Base-by-base conservation (phyloP, 2,329 filamentous ascomycete genomes). In the Trematosphaeria pertusa region DNA sequence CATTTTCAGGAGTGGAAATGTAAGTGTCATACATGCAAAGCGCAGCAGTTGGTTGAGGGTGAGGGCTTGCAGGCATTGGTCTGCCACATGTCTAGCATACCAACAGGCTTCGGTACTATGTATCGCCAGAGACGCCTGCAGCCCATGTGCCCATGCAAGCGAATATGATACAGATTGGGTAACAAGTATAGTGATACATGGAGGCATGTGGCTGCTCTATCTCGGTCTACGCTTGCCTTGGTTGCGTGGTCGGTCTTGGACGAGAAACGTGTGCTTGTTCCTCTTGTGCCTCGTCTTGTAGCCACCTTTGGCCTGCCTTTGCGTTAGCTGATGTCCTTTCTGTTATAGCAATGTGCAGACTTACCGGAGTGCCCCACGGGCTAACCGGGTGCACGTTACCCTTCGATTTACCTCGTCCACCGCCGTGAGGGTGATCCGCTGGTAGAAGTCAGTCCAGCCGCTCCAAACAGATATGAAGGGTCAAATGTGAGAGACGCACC, bases 331-430 rank as follows among this genome's bases (percentile, higher is more conserved):
- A 18, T 40, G 20, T n/a, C 31, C 9, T 17, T 10, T 17, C 26
- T 35, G 15, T 26, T 26, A 46, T 17, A n/a, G 5, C 21, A 30
- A 81, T 85, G 31, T 43, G 10, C 38, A 58, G 43, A 84, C 90
- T 78, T 87, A 95, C 91, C 69, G 91, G 93, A 70, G 86, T 87
- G 71, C 95, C 94, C 94, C 95, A 99, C 48, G 94, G 94, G 76
- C 91, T 96, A 63, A 94, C 91, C 24, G 95, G 94, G 70, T 96
- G 82, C 52, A 92, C 86, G 71, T 97, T 96, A 85, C 94, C 91
- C 89, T 99, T 99, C 47, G 91, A 97, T 79, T 99, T 99, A 79
- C 94, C 94, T 81, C 95, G 86, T 75, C 94, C 94, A 88, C 94
- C 94, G 83, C 94, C 94, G 74, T 99, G 94, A 67, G 94, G 94